Evolutionary conservation across 208 protist species (phyloP), one percentile per base, ranked within the genome.

Genomic region (Leishmania major): DNA sequence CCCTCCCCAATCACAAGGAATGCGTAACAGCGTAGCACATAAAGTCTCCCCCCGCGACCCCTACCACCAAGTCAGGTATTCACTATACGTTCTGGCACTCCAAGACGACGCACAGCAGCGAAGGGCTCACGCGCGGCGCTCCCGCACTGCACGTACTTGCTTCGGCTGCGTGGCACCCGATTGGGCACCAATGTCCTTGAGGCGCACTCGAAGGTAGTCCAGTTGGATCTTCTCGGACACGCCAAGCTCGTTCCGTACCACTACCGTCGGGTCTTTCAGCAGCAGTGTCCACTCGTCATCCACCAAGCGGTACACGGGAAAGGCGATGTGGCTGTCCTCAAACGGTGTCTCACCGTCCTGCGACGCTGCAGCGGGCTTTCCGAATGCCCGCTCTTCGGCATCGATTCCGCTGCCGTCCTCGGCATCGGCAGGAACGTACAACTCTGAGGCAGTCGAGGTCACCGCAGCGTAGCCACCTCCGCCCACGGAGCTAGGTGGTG

Each of bases 251-350:
- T 96, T 91, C 1, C 87, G 90, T 49, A 97, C 87, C 45, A 89
- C 82, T 19, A 97, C 81, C 22, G 84, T 89, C 17, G 95, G 92
- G 64, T 94, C 86, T 85, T 95, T 95, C 49, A 98, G 87, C 51
- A 98, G 83, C 78, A 98, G 88, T 11, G 93, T 96, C 93, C 95
- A 98, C 80, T 94, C 59, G 8, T 91, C 92, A 78, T 96, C 91
- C 22, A 90, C 79, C 40, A 77, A 82, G 67, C 93, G 93, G 60
- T 95, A 96, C 22, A 96, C 87, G 0, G 95, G 95, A 81, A 95
- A 97, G 51, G 85, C 84, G 31, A 90, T 84, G 35, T 82, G 4
- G 49, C 81, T 86, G 47, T 93, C 88, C 31, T 84, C 70, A 8
- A 80, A 78, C 6, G 73, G 60, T n/a, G 22, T 62, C 45, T 7